These are phyloP conservation scores for Tetrapisispora taiwanensis DNA, from an alignment of 805 yeast genomes.

Conservation along the genomic window DNA sequence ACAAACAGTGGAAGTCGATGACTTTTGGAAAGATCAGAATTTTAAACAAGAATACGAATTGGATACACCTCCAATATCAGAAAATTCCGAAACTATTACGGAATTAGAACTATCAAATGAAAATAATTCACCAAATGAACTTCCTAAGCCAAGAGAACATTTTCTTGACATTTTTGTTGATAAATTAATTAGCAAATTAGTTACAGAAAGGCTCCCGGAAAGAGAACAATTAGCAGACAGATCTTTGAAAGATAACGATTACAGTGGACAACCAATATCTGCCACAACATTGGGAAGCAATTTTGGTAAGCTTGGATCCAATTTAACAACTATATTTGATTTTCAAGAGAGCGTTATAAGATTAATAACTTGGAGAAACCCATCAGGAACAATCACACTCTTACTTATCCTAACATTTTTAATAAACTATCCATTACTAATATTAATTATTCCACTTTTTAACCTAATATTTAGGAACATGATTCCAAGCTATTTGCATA, in stretches of 20 bases:
- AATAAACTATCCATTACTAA: slow-evolving; percentile 61
- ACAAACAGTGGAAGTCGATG: neutral
- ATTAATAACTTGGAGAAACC: slow-evolving; percentile 64
- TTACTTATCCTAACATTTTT: slow-evolving; percentile 53
- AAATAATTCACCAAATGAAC: too few relatives aligned
- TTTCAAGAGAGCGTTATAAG: slow-evolving; percentile 53
- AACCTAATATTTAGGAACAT: slow-evolving; percentile 46
- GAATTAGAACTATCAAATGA: too few relatives aligned
- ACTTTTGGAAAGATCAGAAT: slow-evolving; percentile 3
- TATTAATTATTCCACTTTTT: slow-evolving; percentile 54
- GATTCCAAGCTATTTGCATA: slow-evolving; percentile 56
- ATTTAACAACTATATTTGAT: slow-evolving; percentile 47
- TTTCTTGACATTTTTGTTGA: slow-evolving; percentile 52
- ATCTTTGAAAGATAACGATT: slow-evolving; percentile 32
- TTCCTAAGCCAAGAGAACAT: slow-evolving; percentile 27
- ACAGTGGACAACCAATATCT: slow-evolving; percentile 50
- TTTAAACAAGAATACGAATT: slow-evolving; percentile 1
- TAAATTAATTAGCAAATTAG: slow-evolving; percentile 39
- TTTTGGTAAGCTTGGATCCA: slow-evolving; percentile 44
- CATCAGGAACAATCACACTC: slow-evolving; percentile 54
- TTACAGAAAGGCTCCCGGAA: slow-evolving; percentile 42
- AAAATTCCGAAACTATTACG: neutral
- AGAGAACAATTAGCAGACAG: slow-evolving; percentile 34
- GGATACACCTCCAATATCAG: slow-evolving; percentile 1
- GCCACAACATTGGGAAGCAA: slow-evolving; percentile 46